Base-by-base conservation (phyloP, 768 basidiomycete genomes). In the Lentinus brumalis region DNA sequence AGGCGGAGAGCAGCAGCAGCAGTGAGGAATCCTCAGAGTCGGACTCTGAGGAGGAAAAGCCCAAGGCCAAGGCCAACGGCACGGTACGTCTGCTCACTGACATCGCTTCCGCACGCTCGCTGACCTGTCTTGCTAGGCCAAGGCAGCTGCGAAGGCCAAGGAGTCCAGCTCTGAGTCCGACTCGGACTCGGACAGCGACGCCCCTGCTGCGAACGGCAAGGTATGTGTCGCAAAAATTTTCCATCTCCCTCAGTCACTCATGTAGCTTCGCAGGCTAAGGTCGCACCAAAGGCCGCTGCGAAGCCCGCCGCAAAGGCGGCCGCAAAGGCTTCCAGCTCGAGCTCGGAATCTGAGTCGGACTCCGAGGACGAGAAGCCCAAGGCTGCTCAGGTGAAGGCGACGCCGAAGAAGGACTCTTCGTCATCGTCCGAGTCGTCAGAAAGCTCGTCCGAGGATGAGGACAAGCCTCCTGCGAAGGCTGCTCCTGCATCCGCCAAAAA, bases 311-410 rank as follows among this genome's bases (percentile, higher is more conserved):
- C n/a, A n/a, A n/a, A n/a, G n/a, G n/a, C n/a, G n/a, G n/a, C n/a
- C n/a, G n/a, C n/a, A n/a, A n/a, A n/a, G 10, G 52, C 52, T 26
- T 4, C 69, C 29, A 66, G 61, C 50, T 68, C 68, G 18, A 65
- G 65, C 39, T 70, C 71, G 29, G 61, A 62, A 49, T 52, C 50
- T 16, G 71, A 71, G 14, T 74, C 73, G 14, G 72, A 72, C 42
- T 64, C 74, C 41, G 62, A 63, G 54, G 75, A 77, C 50, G 77
- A 79, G 70, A 76, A 77, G 59, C 72, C 75, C n/a, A 74, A 77
- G 60, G 72, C 72, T 38, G 67, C 69, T 4, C 72, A 77, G 64
- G 73, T 76, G 41, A 76, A 76, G 64, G 63, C 66, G 1, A 47
- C 64, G 5, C 60, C 70, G 15, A 61, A 66, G 29, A 71, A 72